These are phyloP conservation scores for Populus deltoides DNA, from an alignment of 345 rosid genomes.

Conservation along the genomic window DNA sequence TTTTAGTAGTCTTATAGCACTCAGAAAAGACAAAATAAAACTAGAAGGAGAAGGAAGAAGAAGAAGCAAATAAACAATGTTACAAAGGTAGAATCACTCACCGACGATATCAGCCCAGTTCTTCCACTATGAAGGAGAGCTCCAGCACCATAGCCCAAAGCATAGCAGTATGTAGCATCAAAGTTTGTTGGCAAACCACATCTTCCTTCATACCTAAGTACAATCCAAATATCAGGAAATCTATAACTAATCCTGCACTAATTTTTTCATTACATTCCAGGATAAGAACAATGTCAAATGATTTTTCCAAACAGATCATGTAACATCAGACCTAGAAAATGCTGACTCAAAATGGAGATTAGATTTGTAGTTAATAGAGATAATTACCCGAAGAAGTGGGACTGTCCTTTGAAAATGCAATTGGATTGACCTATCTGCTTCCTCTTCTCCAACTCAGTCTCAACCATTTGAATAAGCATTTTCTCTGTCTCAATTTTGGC, in stretches of 20 bases:
- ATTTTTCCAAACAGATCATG: neutral
- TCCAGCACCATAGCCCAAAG: constrained; percentile 88
- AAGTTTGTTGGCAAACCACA: constrained; percentile 96
- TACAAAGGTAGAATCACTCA: constrained; percentile 27
- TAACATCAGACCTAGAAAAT: neutral
- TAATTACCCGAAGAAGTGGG: constrained; percentile 91
- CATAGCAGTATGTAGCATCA: constrained; percentile 86
- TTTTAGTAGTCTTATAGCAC: neutral
- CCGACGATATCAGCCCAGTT: constrained; percentile 91
- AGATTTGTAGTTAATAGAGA: neutral
- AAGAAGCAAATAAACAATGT: neutral
- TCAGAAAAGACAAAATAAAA: neutral
- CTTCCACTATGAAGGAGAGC: constrained; percentile 81
- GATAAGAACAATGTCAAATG: neutral
- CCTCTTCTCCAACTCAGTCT: constrained; percentile 85
- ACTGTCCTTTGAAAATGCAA: constrained; percentile 70
- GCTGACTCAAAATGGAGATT: neutral
- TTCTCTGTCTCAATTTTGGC: constrained; percentile 97
- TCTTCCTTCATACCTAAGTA: constrained; percentile 83
- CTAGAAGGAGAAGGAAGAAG: neutral
- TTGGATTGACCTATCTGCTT: constrained; percentile 62
- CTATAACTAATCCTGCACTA: neutral
- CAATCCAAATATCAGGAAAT: neutral
- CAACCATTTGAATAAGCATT: constrained; percentile 99
- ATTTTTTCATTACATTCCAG: neutral